Evolutionary conservation across 805 yeast genomes (phyloP), one percentile per base, ranked within the genome.

Genomic region (Saccharomycopsis babjevae): DNA sequence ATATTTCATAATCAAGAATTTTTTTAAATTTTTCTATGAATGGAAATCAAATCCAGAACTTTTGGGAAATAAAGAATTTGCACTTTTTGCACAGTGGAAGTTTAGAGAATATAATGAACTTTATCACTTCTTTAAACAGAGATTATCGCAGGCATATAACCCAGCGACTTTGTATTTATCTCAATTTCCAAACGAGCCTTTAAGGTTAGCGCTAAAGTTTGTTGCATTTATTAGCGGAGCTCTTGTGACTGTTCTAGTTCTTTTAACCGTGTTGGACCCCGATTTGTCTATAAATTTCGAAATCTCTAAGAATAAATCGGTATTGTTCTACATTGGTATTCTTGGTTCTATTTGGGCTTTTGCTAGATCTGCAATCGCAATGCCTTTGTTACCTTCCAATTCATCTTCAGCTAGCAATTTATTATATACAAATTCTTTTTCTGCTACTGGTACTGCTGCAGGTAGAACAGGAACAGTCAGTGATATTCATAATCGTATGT

Each of bases 31-130:
- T 71, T 94, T 94, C 73, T 92, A 92, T 71, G 98, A 93, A 72
- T 91, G 88, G 71, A 88, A 89, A 69, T 83, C 88, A 52, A 88
- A 93, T 59, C 99, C 99, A 0, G 83, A 91, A 1, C 77, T 90
- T 11, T 77, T 94, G 59, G 86, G 90, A 5, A 79, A 91, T 1
- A 77, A 99, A 56, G 96, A 91, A 67, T 94, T 90, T 69, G 89
- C 98, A 0, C 97, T 97, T 0, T 83, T 82, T 72, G 97, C 98
- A 0, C 92, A 88, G 68, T 94, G 98, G 98, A 89, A 86, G 70
- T 80, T 94, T 68, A 77, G 99, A 61, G 99, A 94, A 68, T 89
- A 88, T 70, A 94, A 94, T 72, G 99, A 94, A 70, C 77, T 94
- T 8, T 89, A 89, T 54, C 99, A 94, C 72, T 78, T 93, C 32